These are phyloP conservation scores for Eucalyptus albens DNA, from an alignment of 345 rosid genomes.

Conservation along the genomic window DNA sequence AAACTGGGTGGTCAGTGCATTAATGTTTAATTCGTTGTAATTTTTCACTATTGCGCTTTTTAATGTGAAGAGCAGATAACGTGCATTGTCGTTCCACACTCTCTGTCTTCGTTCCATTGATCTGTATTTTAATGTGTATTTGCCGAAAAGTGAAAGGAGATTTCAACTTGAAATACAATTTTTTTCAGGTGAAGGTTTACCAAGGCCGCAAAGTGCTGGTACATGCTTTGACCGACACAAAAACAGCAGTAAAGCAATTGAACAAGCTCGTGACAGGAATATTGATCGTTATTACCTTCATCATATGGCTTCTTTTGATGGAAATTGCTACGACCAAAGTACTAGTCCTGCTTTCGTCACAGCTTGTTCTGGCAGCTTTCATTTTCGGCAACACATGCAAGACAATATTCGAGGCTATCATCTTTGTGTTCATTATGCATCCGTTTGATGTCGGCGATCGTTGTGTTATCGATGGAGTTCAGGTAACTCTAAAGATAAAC, in stretches of 20 bases:
- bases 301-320: conserved; percentile 65
- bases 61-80: neutral
- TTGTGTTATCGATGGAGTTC: too few species aligned
- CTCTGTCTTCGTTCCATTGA: neutral
- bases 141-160: neutral
- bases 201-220: neutral
- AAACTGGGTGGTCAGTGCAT: conserved; percentile 65
- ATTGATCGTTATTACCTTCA: conserved; percentile 11
- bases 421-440: conserved; percentile 77
- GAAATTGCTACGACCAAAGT: conserved; percentile 65
- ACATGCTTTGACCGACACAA: too few species aligned
- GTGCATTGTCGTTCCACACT: neutral
- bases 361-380: conserved; percentile 56
- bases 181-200: conserved; percentile 55
- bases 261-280: conserved; percentile 41
- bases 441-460: conserved; percentile 34
- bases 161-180: neutral
- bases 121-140: neutral
- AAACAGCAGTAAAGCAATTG: too few species aligned
- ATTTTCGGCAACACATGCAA: conserved; percentile 75
- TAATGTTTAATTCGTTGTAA: neutral
- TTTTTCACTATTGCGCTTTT: neutral
- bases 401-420: conserved; percentile 61
- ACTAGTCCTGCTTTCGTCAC: conserved; percentile 45
- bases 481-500: neutral